These are phyloP conservation scores for Clavariopsis aquatica DNA, from an alignment of 495 filamentous ascomycete species.

Conservation along the genomic window DNA sequence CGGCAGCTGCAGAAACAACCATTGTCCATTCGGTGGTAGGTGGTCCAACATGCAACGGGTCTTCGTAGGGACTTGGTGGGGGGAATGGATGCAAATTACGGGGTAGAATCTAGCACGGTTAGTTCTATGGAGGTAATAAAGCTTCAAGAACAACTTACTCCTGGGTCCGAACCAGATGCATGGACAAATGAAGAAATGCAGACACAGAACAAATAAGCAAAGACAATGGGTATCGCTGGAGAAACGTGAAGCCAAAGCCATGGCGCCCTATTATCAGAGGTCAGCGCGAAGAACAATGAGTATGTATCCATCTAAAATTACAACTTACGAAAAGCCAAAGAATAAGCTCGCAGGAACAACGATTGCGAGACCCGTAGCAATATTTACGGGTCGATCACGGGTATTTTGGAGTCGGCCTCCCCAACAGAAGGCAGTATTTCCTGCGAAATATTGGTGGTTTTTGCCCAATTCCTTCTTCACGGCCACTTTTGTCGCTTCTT, in stretches of 20 bases:
- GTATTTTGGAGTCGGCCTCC: slow-evolving; percentile 87
- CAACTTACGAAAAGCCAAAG: slow-evolving; percentile 73
- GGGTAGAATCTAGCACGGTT: slow-evolving; percentile 66
- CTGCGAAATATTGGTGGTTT: slow-evolving; percentile 89
- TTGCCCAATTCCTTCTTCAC: slow-evolving; percentile 56
- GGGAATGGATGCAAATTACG: slow-evolving; percentile 76
- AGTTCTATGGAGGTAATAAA: background rate
- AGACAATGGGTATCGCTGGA: slow-evolving; percentile 86
- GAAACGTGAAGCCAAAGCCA: slow-evolving; percentile 91
- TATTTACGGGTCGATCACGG: slow-evolving; percentile 84
- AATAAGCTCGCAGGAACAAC: slow-evolving; percentile 77
- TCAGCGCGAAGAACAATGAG: no score
- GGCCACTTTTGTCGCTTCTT: slow-evolving; percentile 46
- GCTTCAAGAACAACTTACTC: slow-evolving; percentile 60
- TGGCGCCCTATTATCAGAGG: slow-evolving; percentile 57
- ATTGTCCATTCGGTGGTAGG: slow-evolving; percentile 88
- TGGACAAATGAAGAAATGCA: slow-evolving; percentile 92
- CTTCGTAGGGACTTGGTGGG: slow-evolving; percentile 61
- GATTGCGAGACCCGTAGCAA: slow-evolving; percentile 78
- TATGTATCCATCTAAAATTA: background rate
- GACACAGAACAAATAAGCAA: slow-evolving; percentile 85
- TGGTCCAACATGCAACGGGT: slow-evolving; percentile 77
- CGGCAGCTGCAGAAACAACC: slow-evolving; percentile 73
- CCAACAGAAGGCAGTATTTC: slow-evolving; percentile 86
- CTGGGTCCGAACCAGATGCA: slow-evolving; percentile 86